phyloP scores from a whole-genome alignment of 192 early-diverging fungal genomes.

The Coemansia sp. region DNA sequence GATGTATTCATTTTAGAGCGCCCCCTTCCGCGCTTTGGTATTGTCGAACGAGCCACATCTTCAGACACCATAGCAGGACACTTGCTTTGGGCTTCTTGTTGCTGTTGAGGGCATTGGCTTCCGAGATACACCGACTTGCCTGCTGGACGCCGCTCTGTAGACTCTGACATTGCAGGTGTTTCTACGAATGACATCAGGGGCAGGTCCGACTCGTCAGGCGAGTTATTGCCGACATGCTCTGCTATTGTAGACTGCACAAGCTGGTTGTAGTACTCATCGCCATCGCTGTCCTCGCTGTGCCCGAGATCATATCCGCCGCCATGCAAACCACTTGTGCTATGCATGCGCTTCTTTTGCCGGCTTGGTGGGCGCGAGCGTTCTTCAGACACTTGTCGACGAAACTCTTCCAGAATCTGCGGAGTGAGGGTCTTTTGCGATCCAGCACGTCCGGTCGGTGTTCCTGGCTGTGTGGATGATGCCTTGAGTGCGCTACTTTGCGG shows the following conservation, averaged over 20 bases:
- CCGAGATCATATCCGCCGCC: neutral
- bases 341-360: neutral
- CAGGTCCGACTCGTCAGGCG: neutral
- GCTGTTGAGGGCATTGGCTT: neutral
- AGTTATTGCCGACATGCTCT: neutral
- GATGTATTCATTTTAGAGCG: constrained; percentile 13
- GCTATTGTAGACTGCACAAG: constrained; percentile 23
- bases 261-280: constrained; percentile 27
- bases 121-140: constrained; percentile 2
- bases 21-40: constrained; percentile 11
- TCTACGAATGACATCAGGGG: neutral
- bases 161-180: neutral
- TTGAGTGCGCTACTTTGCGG: neutral
- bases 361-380: constrained; percentile 11
- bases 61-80: neutral
- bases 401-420: constrained; percentile 47
- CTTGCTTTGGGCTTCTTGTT: neutral
- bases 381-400: constrained; percentile 31
- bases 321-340: neutral
- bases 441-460: constrained; percentile 32
- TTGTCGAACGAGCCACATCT: neutral
- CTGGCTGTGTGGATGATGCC: constrained; percentile 25
- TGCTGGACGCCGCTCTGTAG: neutral
- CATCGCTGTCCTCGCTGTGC: constrained; percentile 19
- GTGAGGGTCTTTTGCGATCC: constrained; percentile 50